Conservation (phyloP, 495 filamentous ascomycete genomes). For the Gamarada debralockiae region DNA sequence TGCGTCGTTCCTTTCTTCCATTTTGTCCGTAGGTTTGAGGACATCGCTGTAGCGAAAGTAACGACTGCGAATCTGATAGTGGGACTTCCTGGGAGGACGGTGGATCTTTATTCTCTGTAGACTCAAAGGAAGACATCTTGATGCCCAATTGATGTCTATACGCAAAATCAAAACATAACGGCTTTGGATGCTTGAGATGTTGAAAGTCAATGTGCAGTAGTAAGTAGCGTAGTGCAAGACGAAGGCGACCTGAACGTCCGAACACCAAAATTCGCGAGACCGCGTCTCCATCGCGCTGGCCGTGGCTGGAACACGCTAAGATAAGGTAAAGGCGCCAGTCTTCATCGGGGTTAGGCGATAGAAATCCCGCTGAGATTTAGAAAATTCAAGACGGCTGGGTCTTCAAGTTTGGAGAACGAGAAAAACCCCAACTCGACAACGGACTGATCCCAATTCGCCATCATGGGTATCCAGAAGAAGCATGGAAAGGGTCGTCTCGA, state of each 20-base stretch:
- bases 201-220: background rate
- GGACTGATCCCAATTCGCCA: constrained; percentile 14
- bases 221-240: background rate
- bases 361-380: background rate
- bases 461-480: constrained; percentile 98
- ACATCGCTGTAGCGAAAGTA: background rate
- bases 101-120: background rate
- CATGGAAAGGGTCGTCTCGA: constrained; percentile 98
- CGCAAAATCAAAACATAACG: background rate
- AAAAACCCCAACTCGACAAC: background rate
- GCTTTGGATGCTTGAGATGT: background rate
- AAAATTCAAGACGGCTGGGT: too few relatives aligned
- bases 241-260: background rate
- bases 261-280: constrained; percentile 1
- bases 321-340: background rate
- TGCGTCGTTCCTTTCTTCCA: constrained; percentile 37
- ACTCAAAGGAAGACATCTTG: background rate
- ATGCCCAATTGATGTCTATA: background rate
- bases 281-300: background rate
- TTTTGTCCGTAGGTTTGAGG: constrained; percentile 5
- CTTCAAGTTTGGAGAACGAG: too few relatives aligned
- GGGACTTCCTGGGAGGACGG: background rate
- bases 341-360: background rate
- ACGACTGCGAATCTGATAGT: background rate
- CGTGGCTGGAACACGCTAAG: background rate